Evolutionary conservation across 2,329 filamentous ascomycete species (phyloP).

Genomic region (Aspergillus persii): DNA sequence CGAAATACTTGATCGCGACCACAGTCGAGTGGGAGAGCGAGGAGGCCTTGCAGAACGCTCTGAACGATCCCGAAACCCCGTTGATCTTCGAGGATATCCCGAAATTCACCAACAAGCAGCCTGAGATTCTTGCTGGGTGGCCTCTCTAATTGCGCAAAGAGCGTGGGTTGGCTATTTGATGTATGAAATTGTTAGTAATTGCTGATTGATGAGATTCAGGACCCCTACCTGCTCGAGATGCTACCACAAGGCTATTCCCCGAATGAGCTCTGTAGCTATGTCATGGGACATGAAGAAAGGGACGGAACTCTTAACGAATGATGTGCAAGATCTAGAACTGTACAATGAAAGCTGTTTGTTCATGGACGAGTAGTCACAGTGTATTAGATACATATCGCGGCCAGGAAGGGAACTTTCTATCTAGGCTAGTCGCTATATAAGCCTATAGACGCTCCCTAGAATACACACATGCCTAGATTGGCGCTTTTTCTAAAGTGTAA

Average conservation of each 20-base stretch:
- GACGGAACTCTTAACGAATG: too few relatives aligned
- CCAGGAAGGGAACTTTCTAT: too few relatives aligned
- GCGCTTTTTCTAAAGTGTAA: too few relatives aligned
- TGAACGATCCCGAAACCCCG: neutral
- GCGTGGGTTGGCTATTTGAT: neutral
- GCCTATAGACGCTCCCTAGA: too few relatives aligned
- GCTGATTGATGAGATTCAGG: neutral
- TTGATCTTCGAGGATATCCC: neutral
- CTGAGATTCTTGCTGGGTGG: neutral
- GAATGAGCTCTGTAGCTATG: neutral
- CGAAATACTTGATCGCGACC: neutral
- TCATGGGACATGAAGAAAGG: neutral
- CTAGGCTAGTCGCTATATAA: too few relatives aligned
- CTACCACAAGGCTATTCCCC: neutral
- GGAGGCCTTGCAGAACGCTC: neutral
- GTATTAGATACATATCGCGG: too few relatives aligned
- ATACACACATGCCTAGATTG: too few relatives aligned
- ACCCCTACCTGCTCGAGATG: neutral
- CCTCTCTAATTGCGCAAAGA: neutral
- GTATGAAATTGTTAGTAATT: neutral
- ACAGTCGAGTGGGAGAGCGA: neutral
- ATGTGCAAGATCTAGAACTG: too few relatives aligned
- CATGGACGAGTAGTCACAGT: too few relatives aligned
- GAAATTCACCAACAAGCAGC: neutral
- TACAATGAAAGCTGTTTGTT: too few relatives aligned